phyloP scores from a whole-genome alignment of 805 yeast species.

The Phaffomyces thermotolerans region DNA sequence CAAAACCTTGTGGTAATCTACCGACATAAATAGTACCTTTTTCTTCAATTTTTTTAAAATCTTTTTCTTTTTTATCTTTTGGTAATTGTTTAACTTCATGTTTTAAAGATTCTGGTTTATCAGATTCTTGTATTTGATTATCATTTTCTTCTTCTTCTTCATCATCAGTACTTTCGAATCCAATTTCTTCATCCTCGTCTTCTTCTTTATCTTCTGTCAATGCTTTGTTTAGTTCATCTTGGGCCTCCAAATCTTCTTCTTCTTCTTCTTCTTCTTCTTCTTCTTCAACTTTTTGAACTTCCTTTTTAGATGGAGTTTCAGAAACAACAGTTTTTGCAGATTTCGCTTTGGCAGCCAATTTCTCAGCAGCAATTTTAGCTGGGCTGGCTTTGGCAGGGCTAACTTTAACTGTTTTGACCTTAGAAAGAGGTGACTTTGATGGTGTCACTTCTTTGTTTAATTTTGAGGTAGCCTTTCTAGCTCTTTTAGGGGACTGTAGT shows the following conservation, averaged over 20 bases:
- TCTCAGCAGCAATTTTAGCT: background rate
- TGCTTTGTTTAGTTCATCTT: constrained; percentile 12
- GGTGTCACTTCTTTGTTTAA: no score
- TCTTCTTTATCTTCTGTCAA: constrained; percentile 4
- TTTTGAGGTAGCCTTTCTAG: no score
- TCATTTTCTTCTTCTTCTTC: constrained; percentile 27
- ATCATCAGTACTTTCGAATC: constrained; percentile 15
- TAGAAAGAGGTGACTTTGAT: no score
- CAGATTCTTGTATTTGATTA: constrained; percentile 16
- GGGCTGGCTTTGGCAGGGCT: no score
- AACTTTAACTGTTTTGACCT: no score
- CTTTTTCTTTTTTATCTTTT: constrained; percentile 12
- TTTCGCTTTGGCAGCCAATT: background rate
- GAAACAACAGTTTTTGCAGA: background rate
- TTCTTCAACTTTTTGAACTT: background rate
- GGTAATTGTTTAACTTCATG: constrained; percentile 22
- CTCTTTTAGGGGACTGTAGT: constrained; percentile 6
- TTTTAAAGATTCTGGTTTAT: constrained; percentile 12
- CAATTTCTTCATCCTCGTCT: constrained; percentile 9
- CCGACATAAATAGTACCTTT: constrained; percentile 83
- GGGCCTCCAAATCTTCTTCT: constrained; percentile 12
- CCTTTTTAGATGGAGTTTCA: background rate
- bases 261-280: constrained; percentile 5
- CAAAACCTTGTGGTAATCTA: constrained; percentile 87
- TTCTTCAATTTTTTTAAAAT: constrained; percentile 19